These are phyloP conservation scores for Xerocomellus amylosporus DNA, from an alignment of 768 basidiomycete genomes.

Conservation along the genomic window DNA sequence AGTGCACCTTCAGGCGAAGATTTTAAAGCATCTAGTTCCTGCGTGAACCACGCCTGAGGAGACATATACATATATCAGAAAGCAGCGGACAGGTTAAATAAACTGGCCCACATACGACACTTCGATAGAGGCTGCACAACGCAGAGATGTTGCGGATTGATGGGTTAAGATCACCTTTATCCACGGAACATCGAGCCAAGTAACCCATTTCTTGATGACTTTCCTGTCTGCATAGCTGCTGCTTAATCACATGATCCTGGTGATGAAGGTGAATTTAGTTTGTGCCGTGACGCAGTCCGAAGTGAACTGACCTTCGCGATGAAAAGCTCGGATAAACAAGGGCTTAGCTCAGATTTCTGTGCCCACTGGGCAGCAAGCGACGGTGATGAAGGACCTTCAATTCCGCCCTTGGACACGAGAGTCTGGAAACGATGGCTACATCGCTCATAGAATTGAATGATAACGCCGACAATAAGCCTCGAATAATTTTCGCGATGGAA, in stretches of 20 bases:
- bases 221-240: conserved; percentile 71
- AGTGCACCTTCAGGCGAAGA: conserved; percentile 47
- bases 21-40: conserved; percentile 67
- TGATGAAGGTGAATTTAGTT: not conserved
- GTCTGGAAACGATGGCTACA: conserved; percentile 87
- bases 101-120: conserved; percentile 59
- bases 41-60: conserved; percentile 78
- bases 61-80: conserved; percentile 3
- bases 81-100: not conserved
- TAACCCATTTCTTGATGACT: conserved; percentile 73
- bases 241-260: conserved; percentile 45
- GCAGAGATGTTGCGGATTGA: conserved; percentile 71
- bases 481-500: conserved; percentile 96
- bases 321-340: conserved; percentile 68
- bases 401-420: conserved; percentile 48
- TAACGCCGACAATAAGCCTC: conserved; percentile 87
- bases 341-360: conserved; percentile 74
- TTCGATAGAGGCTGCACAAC: conserved; percentile 78
- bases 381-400: conserved; percentile 42
- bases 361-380: conserved; percentile 79
- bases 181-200: conserved; percentile 52
- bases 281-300: not conserved
- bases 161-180: conserved; percentile 62
- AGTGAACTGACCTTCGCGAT: conserved; percentile 45
- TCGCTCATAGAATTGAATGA: conserved; percentile 94